Percentiles rank a stretch among this genome's conserved stretches.
Evolutionary conservation across 805 yeast species (phyloP).

Genomic region (Aciculoconidium aculeatum): DNA sequence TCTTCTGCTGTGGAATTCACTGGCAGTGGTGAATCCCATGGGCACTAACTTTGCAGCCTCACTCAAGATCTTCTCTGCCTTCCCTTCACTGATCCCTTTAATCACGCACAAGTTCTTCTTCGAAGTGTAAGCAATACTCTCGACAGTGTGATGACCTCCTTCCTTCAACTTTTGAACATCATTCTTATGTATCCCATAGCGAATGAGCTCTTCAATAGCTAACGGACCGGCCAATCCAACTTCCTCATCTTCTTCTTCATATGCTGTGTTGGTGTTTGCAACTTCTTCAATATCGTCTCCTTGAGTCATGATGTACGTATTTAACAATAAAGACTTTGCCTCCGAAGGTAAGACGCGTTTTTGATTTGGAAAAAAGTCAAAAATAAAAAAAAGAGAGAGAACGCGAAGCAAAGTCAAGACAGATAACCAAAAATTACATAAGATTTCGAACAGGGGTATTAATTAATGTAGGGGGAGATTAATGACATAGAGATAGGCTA

Average conservation of each 20-base stretch:
- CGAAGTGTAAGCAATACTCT: conserved; percentile 90
- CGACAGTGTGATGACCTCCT: conserved; percentile 84
- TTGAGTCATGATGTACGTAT: conserved; percentile 9
- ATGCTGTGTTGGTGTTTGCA: conserved; percentile 6
- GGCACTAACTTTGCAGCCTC: conserved; percentile 89
- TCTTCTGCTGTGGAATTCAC: conserved; percentile 86
- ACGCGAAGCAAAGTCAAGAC: too few relatives aligned
- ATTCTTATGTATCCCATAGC: conserved; percentile 77
- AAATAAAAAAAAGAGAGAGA: not conserved
- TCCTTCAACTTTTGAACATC: conserved; percentile 79
- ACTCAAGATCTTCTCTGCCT: conserved; percentile 76
- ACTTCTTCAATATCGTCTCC: conserved; percentile 6
- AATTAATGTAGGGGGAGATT: too few relatives aligned
- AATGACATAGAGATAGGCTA: too few relatives aligned
- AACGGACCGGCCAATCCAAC: conserved; percentile 54
- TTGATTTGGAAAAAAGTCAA: conserved; percentile 1
- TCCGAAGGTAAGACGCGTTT: too few relatives aligned
- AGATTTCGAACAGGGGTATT: too few relatives aligned
- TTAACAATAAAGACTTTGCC: too few relatives aligned
- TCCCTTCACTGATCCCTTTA: conserved; percentile 92
- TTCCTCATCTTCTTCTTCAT: conserved; percentile 48
- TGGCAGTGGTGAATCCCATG: conserved; percentile 95
- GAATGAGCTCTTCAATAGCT: conserved; percentile 52
- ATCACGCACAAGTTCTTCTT: conserved; percentile 69
- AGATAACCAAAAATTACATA: too few relatives aligned